A percentile compares a stretch with the other conserved stretches of the same genome.
phyloP scores from a whole-genome alignment of 176 grass and related monocot genomes.

The Tillandsia fasciculata region DNA sequence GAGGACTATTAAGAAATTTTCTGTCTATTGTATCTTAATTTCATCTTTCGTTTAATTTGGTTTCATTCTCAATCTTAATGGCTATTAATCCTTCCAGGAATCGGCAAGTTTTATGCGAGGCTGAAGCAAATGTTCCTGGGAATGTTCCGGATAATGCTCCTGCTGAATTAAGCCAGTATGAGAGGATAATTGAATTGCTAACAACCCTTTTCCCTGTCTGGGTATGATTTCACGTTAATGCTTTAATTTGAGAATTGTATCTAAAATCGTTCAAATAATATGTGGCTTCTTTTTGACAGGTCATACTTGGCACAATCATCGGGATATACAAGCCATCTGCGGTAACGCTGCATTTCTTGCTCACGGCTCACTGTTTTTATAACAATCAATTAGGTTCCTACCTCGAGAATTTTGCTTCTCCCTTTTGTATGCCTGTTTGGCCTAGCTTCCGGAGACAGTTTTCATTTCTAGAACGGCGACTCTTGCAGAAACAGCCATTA shows the following conservation, averaged over 20 bases:
- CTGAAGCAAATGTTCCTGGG: conserved; percentile 68
- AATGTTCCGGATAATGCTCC: conserved; percentile 46
- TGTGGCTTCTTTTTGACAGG: conserved; percentile 30
- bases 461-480: no score
- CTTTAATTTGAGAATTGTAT: conserved; percentile 22
- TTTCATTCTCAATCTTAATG: conserved; percentile 8
- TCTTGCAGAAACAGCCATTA: no score
- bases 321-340: conserved; percentile 90
- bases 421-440: background rate
- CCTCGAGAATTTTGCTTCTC: background rate
- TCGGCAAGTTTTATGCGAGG: conserved; percentile 60
- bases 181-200: conserved; percentile 80
- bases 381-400: background rate
- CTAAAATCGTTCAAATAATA: background rate
- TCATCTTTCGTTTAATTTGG: conserved; percentile 1
- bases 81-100: conserved; percentile 43
- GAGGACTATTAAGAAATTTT: no score
- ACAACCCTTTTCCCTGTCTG: conserved; percentile 97
- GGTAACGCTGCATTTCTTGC: conserved; percentile 37
- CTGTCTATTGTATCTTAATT: background rate
- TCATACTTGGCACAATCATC: conserved; percentile 81
- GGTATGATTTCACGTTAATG: conserved; percentile 39
- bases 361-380: conserved; percentile 9
- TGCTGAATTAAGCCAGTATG: conserved; percentile 49
- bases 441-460: no score